Percentiles rank a stretch among this genome's conserved stretches.
Conservation (phyloP, 441 rosid species). For the Pelargonium myrrhifolium region DNA sequence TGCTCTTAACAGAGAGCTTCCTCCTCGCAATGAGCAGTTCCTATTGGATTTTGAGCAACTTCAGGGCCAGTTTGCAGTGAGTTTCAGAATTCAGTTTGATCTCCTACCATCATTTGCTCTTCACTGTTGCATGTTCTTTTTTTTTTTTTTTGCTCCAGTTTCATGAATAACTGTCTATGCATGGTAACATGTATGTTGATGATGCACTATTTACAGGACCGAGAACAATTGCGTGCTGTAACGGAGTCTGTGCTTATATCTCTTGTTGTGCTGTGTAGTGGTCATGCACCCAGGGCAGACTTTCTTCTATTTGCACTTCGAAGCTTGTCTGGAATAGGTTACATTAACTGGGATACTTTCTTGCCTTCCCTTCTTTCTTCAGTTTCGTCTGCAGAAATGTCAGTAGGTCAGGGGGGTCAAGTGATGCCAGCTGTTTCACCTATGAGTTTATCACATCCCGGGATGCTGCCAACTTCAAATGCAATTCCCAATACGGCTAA, state of each 20-base stretch:
- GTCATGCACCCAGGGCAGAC: slow-evolving; percentile 85
- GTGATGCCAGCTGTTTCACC: slow-evolving; percentile 47
- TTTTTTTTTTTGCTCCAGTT: background rate
- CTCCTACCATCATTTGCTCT: background rate
- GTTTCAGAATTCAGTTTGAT: slow-evolving; percentile 16
- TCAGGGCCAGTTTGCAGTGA: slow-evolving; percentile 62
- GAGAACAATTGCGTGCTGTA: slow-evolving; percentile 71
- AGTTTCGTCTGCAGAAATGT: slow-evolving; percentile 63
- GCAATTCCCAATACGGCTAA: slow-evolving; percentile 42
- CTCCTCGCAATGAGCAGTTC: slow-evolving; percentile 86
- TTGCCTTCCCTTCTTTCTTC: slow-evolving; percentile 82
- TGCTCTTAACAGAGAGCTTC: slow-evolving; percentile 73
- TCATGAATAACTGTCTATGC: background rate
- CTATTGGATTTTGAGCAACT: slow-evolving; percentile 76
- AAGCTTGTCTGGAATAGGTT: slow-evolving; percentile 63
- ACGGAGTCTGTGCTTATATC: slow-evolving; percentile 80
- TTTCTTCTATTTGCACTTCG: slow-evolving; percentile 85
- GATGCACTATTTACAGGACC: slow-evolving; percentile 47
- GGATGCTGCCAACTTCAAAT: slow-evolving; percentile 44
- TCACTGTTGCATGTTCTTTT: background rate
- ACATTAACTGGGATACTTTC: slow-evolving; percentile 82
- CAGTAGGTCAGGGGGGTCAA: slow-evolving; percentile 56
- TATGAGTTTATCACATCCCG: slow-evolving; percentile 54
- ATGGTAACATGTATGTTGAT: slow-evolving; percentile 8
- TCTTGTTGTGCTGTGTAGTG: slow-evolving; percentile 66